These are phyloP conservation scores for Leccinum proliferum DNA, from an alignment of 1,284 basidiomycete species.

Conservation along the genomic window DNA sequence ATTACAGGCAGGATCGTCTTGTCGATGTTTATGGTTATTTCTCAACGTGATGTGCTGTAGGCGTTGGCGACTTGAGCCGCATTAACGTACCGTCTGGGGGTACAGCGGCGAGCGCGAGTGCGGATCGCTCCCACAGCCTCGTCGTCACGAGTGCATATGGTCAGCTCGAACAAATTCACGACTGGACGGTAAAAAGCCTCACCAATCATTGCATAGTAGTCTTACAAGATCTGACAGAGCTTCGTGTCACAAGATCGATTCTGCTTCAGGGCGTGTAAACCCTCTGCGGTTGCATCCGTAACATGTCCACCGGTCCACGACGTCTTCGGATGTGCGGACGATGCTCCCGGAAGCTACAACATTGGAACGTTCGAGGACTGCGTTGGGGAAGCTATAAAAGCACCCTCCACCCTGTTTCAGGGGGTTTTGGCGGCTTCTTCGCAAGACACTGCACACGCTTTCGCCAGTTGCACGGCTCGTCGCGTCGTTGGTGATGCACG, in stretches of 20 bases:
- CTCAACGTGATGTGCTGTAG: conserved; percentile 24
- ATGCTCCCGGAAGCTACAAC: conserved; percentile 63
- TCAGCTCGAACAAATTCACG: conserved; percentile 47
- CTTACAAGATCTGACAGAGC: conserved; percentile 34
- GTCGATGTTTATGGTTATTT: background rate
- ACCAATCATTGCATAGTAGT: conserved; percentile 2
- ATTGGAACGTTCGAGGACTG: conserved; percentile 58
- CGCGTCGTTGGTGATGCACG: conserved; percentile 41
- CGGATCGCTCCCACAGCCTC: conserved; percentile 63
- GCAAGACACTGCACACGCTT: conserved; percentile 52
- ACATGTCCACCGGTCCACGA: conserved; percentile 70
- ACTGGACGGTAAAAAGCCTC: conserved; percentile 54
- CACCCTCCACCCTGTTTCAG: conserved; percentile 60
- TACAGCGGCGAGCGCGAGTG: conserved; percentile 47
- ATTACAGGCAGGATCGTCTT: conserved; percentile 43
- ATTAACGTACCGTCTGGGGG: conserved; percentile 64
- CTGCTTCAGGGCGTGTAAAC: conserved; percentile 72
- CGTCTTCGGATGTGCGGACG: conserved; percentile 52
- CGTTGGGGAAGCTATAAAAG: conserved; percentile 46
- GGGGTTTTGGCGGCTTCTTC: conserved; percentile 53
- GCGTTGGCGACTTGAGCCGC: conserved; percentile 59
- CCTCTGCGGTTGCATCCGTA: conserved; percentile 48
- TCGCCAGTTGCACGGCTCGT: conserved; percentile 45
- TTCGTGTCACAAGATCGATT: conserved; percentile 57
- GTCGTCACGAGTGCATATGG: conserved; percentile 73